phyloP scores from a whole-genome alignment of 2,329 filamentous ascomycete genomes.

The Colletotrichum phormii region DNA sequence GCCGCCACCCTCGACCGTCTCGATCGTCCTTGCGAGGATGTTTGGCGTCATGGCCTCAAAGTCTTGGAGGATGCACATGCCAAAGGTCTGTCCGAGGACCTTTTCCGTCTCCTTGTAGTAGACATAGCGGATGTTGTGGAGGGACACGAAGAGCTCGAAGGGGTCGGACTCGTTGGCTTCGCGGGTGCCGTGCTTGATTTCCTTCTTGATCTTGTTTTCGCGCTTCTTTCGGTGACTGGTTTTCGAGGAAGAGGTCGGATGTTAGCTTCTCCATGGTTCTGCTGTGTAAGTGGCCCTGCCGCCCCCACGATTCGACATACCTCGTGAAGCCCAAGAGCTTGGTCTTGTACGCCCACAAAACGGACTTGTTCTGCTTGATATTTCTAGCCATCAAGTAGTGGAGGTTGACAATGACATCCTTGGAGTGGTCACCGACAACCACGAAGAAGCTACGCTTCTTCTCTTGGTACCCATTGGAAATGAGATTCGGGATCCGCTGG shows the following conservation, averaged over 20 bases:
- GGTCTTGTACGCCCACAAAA: slow-evolving; percentile 99
- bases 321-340: slow-evolving; percentile 93
- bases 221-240: slow-evolving; percentile 91
- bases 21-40: slow-evolving; percentile 90
- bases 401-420: slow-evolving; percentile 94
- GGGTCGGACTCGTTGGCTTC: slow-evolving; percentile 94
- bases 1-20: slow-evolving; percentile 97
- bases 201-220: slow-evolving; percentile 97
- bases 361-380: slow-evolving; percentile 90
- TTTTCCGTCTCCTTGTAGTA: slow-evolving; percentile 99
- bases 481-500: slow-evolving; percentile 89
- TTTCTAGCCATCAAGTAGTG: slow-evolving; percentile 95
- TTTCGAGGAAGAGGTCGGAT: slow-evolving; percentile 41
- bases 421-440: slow-evolving; percentile 91
- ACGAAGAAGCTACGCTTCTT: slow-evolving; percentile 99
- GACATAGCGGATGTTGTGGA: slow-evolving; percentile 97
- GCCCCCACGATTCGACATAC: slow-evolving; percentile 46
- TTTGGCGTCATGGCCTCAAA: slow-evolving; percentile 99
- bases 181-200: slow-evolving; percentile 93
- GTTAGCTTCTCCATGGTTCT: slow-evolving; percentile 3
- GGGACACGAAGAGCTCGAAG: slow-evolving; percentile 96
- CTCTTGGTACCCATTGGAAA: slow-evolving; percentile 90
- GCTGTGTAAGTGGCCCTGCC: neutral
- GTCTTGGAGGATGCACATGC: slow-evolving; percentile 98
- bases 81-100: slow-evolving; percentile 97